phyloP scores from a whole-genome alignment of 2,329 filamentous ascomycete genomes.

The Xylariaceae sp. region DNA sequence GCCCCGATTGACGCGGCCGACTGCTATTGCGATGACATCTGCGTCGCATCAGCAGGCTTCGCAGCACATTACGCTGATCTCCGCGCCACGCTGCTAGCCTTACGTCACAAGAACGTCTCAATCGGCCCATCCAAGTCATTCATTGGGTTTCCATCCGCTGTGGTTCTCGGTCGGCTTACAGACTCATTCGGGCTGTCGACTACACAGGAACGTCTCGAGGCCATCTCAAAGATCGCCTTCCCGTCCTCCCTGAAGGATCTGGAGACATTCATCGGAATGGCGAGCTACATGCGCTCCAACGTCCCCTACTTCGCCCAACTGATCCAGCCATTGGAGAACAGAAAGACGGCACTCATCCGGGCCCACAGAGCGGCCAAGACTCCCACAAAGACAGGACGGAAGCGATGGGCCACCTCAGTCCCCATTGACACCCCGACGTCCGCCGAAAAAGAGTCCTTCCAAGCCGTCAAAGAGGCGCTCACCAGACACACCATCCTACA shows the following conservation, averaged over 20 bases:
- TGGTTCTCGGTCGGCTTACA: neutral
- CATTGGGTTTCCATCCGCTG: neutral
- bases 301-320: neutral
- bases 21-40: neutral
- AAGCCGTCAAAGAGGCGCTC: neutral
- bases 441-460: neutral
- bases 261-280: neutral
- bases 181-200: neutral
- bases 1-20: neutral
- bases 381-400: neutral
- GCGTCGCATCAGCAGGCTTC: neutral
- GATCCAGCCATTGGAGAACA: neutral
- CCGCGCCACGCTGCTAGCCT: neutral
- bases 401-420: neutral
- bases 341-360: neutral
- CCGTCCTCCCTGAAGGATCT: neutral
- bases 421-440: neutral
- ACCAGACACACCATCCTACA: neutral
- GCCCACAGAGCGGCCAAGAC: neutral
- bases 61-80: neutral
- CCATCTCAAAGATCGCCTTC: neutral
- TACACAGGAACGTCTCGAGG: neutral
- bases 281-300: neutral
- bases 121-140: neutral
- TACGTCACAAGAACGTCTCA: neutral